Evolutionary conservation across 257 asterid genomes (phyloP).

Genomic region (Thymus mandschuricus): DNA sequence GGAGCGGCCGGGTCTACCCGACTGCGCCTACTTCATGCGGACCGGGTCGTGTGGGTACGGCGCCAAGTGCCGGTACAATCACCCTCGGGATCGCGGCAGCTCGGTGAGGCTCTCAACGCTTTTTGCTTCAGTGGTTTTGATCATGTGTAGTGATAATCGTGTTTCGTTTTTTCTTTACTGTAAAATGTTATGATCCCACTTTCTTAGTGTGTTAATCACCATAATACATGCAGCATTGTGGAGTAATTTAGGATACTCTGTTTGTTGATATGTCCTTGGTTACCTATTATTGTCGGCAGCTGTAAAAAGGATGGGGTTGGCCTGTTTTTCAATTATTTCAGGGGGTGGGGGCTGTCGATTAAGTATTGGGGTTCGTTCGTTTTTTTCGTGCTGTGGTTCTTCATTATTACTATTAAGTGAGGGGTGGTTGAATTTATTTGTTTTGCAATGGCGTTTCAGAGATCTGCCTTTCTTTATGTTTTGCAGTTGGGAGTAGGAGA

Average conservation of each 20-base stretch:
- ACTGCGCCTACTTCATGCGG: constrained; percentile 74
- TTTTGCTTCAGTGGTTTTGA: neutral
- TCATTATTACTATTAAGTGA: neutral
- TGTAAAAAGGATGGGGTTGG: constrained; percentile 9
- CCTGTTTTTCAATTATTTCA: neutral
- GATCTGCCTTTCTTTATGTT: constrained; percentile 22
- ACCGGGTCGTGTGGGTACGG: constrained; percentile 89
- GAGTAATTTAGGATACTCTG: neutral
- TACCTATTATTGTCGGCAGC: constrained; percentile 21
- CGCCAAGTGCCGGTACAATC: constrained; percentile 81
- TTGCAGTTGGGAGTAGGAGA: constrained; percentile 57
- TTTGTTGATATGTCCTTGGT: neutral
- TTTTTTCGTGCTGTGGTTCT: neutral
- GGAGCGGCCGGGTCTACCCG: constrained; percentile 71
- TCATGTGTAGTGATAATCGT: neutral
- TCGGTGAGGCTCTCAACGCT: constrained; percentile 46
- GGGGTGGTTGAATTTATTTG: constrained; percentile 9
- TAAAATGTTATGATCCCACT: constrained; percentile 13
- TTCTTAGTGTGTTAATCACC: constrained; percentile 1
- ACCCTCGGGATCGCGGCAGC: constrained; percentile 69
- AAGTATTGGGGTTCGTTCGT: neutral
- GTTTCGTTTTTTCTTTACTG: neutral
- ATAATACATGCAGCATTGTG: constrained; percentile 23
- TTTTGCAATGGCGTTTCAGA: constrained; percentile 11
- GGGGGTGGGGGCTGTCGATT: constrained; percentile 17